Base-by-base conservation (phyloP, 306 rosid species). In the Astragalus membranaceus region DNA sequence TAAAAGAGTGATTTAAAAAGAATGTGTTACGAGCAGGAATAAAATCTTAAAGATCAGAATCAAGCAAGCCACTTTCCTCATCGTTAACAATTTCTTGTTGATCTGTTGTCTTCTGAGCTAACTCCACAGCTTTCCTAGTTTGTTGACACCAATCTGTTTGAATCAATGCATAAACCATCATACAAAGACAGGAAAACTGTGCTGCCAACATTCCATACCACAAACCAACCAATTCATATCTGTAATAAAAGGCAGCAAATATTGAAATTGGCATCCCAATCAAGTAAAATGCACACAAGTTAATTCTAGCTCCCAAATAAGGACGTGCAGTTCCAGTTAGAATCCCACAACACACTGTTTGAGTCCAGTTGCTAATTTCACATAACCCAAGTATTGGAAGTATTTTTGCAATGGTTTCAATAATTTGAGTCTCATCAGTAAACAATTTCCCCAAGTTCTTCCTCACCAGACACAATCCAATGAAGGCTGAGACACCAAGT, bases 121-220 rank as follows among this genome's bases (percentile, higher is more conserved):
- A 53, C 75, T 87, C 94, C 72, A 75, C 88, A 4, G 92, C 96
- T 65, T 81, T 83, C 47, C 7, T 73, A 72, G 79, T 74, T 73
- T 87, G 96, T 3, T 85, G 88, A 12, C 73, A 76, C 98, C 98
- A 93, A 71, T 93, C 98, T 15, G 97, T 93, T 54, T 44, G 81
- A 44, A 82, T 15, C 69, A 90, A 64, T 13, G 87, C 73, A 50
- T 78, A 82, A 4, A 85, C 56, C 96, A 93, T 75, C 97, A 90
- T 88, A 60, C 72, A 73, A 36, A 93, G 39, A 69, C 98, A 93
- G 12, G 96, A 83, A 17, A 73, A 32, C 52, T 93, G 97, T 16
- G 98, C 92, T 7, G 97, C 85, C 8, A 93, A 76, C 81, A 93
- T 75, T 54, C 98, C 98, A 67, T 51, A 57, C 98, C 97, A 93